These are phyloP conservation scores for Danielia reshetovae DNA, from an alignment of 805 yeast genomes.

Conservation along the genomic window DNA sequence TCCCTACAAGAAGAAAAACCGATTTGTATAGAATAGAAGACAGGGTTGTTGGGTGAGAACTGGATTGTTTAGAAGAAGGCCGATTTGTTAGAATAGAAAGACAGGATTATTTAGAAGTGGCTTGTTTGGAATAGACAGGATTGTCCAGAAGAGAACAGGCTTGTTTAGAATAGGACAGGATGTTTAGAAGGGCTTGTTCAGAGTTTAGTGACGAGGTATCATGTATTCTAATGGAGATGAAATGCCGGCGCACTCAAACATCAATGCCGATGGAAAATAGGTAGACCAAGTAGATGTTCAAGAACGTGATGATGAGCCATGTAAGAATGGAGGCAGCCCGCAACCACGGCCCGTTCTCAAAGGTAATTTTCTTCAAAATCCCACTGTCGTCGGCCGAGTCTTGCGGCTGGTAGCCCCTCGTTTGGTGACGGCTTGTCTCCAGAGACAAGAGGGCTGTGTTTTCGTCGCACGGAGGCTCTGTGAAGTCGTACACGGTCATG, in stretches of 20 bases:
- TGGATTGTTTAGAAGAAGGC: neutral
- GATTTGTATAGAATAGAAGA: conserved; percentile 9
- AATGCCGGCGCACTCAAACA: conserved; percentile 17
- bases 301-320: conserved; percentile 37
- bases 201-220: too few relatives aligned
- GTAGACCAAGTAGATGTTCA: conserved; percentile 38
- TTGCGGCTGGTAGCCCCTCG: conserved; percentile 4
- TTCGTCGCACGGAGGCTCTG: conserved; percentile 10
- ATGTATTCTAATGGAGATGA: conserved; percentile 1
- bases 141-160: too few relatives aligned
- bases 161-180: too few relatives aligned
- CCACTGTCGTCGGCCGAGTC: conserved; percentile 3
- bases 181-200: too few relatives aligned
- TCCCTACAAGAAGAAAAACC: conserved; percentile 33
- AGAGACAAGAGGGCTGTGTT: conserved; percentile 11
- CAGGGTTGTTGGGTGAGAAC: neutral
- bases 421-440: conserved; percentile 3
- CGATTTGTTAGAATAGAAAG: neutral
- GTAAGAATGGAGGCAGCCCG: conserved; percentile 31
- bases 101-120: neutral
- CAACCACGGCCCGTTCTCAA: conserved; percentile 37
- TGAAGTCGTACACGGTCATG: conserved; percentile 35
- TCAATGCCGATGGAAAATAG: conserved; percentile 41
- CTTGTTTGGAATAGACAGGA: neutral
- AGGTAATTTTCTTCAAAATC: conserved; percentile 23